phyloP scores from a whole-genome alignment of 2,329 filamentous ascomycete genomes.

The Phialophora verrucosa region DNA sequence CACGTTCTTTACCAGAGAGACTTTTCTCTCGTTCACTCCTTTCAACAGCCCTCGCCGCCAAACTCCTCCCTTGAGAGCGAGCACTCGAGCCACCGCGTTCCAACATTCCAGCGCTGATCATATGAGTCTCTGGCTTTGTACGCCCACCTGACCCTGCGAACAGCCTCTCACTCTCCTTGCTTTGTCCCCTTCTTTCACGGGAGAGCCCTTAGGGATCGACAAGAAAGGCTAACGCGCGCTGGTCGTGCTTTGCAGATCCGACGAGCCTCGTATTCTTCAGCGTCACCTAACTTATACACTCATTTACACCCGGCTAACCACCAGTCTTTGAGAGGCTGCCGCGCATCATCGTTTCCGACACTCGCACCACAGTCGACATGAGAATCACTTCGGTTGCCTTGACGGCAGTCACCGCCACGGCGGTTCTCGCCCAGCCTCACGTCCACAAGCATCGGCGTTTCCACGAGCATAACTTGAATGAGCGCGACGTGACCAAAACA shows the following conservation, averaged over 20 bases:
- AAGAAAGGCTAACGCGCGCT: conserved; percentile 27
- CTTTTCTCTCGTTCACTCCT: conserved; percentile 42
- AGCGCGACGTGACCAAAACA: conserved; percentile 51
- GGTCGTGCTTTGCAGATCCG: conserved; percentile 27
- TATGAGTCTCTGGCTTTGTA: conserved; percentile 39
- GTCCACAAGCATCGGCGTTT: conserved; percentile 50
- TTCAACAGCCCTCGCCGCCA: conserved; percentile 31
- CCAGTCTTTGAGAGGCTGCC: conserved; percentile 36
- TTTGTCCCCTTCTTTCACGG: conserved; percentile 24
- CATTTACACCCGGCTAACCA: conserved; percentile 11
- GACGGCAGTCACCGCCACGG: conserved; percentile 50
- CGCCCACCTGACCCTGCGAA: conserved; percentile 34
- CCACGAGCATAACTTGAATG: conserved; percentile 44
- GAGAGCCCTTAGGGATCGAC: conserved; percentile 9
- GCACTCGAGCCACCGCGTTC: conserved; percentile 20
- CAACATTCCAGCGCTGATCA: conserved; percentile 39
- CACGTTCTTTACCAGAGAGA: conserved; percentile 39
- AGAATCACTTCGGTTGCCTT: conserved; percentile 36
- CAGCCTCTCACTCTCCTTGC: conserved; percentile 25
- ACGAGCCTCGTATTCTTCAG: conserved; percentile 22
- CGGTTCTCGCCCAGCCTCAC: conserved; percentile 51
- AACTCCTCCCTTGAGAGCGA: conserved; percentile 5
- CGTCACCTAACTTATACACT: conserved; percentile 29
- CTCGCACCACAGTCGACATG: conserved; percentile 27
- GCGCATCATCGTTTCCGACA: conserved; percentile 17